Evolutionary conservation across 2,329 filamentous ascomycete genomes (phyloP).

Genomic region (Leptographium lundbergii): DNA sequence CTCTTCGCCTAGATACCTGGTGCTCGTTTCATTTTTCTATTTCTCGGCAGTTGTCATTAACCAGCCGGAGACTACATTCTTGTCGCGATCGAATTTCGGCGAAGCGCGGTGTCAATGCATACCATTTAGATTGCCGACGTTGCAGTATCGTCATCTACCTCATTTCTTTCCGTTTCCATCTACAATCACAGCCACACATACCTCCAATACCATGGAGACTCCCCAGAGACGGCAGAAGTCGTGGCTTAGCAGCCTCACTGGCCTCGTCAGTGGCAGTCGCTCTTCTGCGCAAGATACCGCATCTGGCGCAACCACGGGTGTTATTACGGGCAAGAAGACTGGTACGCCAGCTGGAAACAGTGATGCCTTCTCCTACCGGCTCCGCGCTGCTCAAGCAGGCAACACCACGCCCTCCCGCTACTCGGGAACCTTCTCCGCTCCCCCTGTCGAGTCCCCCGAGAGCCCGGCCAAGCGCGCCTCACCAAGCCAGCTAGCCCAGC

Average conservation of each 20-base stretch:
- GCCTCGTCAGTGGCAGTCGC: constrained; percentile 6
- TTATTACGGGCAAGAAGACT: not conserved
- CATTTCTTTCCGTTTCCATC: not conserved
- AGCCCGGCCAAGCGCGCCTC: constrained; percentile 22
- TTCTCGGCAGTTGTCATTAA: not conserved
- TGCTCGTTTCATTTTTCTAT: not conserved
- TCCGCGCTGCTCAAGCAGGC: not conserved
- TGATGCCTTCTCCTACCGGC: not conserved
- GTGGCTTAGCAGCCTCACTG: constrained; percentile 9
- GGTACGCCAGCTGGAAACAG: not conserved
- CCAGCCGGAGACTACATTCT: not conserved
- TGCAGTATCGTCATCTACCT: not conserved
- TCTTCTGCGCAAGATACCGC: not conserved
- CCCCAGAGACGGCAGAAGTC: constrained; percentile 7
- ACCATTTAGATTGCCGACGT: not conserved
- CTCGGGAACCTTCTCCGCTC: constrained; percentile 11
- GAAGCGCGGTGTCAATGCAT: not conserved
- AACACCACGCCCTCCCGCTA: constrained; percentile 8
- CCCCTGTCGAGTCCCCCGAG: constrained; percentile 15
- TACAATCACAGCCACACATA: not conserved
- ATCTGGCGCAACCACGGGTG: not conserved
- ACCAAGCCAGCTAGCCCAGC: constrained; percentile 19
- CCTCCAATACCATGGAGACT: constrained; percentile 4
- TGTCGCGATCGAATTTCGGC: not conserved
- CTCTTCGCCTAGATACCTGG: too few relatives aligned